Percentiles rank a stretch among this genome's conserved stretches.
Conservation (phyloP, 257 asterid species). For the Solanum ahanhuiri region DNA sequence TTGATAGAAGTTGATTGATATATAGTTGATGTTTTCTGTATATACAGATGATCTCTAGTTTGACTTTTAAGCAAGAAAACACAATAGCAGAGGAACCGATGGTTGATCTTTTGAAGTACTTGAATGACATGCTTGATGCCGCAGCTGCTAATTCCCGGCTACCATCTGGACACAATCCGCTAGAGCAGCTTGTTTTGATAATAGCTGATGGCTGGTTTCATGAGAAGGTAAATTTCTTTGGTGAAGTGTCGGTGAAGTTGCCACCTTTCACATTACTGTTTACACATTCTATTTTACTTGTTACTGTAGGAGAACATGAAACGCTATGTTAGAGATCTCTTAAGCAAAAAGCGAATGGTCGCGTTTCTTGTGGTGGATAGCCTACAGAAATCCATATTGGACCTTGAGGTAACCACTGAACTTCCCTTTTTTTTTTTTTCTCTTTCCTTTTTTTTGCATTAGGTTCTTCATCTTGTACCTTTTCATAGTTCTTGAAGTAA, state of each 20-base stretch:
- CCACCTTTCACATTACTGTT: background rate
- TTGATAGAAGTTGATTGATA: background rate
- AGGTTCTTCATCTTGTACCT: background rate
- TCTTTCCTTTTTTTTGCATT: background rate
- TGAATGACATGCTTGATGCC: constrained; percentile 57
- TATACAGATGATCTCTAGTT: constrained; percentile 78
- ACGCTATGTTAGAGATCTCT: constrained; percentile 62
- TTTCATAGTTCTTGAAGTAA: background rate
- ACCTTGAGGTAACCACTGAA: constrained; percentile 31
- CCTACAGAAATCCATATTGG: constrained; percentile 61
- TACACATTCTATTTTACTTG: background rate
- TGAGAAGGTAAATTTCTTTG: constrained; percentile 51
- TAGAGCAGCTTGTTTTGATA: constrained; percentile 90
- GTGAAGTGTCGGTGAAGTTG: background rate
- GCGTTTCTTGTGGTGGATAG: constrained; percentile 77
- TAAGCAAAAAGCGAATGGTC: constrained; percentile 76
- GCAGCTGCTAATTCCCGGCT: constrained; percentile 56
- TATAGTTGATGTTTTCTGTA: background rate
- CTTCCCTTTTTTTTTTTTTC: background rate
- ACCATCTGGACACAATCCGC: constrained; percentile 84
- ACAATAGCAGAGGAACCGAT: constrained; percentile 68
- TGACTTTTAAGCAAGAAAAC: constrained; percentile 86
- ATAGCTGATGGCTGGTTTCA: constrained; percentile 86
- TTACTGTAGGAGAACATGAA: constrained; percentile 45
- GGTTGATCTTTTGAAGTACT: constrained; percentile 69